Evolutionary conservation across 2,329 filamentous ascomycete species (phyloP), one percentile per base, ranked within the genome.

Genomic region (Aureobasidium leucospermi): DNA sequence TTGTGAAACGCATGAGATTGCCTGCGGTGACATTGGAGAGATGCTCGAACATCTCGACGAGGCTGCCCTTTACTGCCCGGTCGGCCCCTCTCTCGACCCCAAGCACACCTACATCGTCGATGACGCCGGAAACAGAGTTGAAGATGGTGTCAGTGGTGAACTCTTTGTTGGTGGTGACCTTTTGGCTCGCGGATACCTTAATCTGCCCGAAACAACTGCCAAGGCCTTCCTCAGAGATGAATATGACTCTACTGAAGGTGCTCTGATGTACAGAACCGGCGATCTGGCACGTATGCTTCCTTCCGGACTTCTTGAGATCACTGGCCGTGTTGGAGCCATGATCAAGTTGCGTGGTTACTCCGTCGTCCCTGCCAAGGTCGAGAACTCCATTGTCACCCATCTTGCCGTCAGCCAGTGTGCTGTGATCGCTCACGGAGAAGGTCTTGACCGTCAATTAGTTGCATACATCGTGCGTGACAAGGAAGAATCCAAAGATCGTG

Each of bases 321-420:
- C 86, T 6, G 88, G 88, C 36, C 83, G 88, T 55, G 85, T 89
- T 1, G 87, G 87, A 13, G 83, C 85, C 11, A 90, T 91, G 87
- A 90, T 91, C 75, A 91, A 91, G 73, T 81, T 90, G 10, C 83
- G 88, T 60, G 88, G 88, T 1, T 91, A 90, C 68, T 90, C 86
- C 1, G 85, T 91, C 3, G 87, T 90, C 28, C 88, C 88, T 6
- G 85, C 85, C 7, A 89, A 89, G 61, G 87, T 91, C 1, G 87
- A 92, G 69, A 87, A 85, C 65, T 83, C 85, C 6, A 88, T 92
- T 60, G 78, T 85, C 59, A 82, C 84, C 64, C 79, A 88, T 63
- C 74, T 92, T 34, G 87, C 86, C 11, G 87, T 91, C 55, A 82
- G 81, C 1, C 82, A 85, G 51, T 90, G 88, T 63, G 87, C 85